Evolutionary conservation across 2,329 filamentous ascomycete genomes (phyloP).

Genomic region (Phialemonium atrogriseum): DNA sequence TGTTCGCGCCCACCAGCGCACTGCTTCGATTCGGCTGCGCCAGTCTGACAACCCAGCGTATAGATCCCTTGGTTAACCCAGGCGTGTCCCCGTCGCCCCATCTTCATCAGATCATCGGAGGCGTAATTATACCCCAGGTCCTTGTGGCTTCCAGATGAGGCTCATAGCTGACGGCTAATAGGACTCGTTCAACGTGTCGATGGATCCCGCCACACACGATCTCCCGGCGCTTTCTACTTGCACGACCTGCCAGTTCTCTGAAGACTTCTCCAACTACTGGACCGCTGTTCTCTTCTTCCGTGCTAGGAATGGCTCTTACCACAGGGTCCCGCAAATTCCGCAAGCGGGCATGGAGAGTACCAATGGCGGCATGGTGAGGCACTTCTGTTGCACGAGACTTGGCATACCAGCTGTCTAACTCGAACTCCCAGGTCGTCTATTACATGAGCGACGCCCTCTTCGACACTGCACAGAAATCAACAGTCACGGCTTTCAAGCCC

Average conservation of each 20-base stretch:
- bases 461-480: slow-evolving; percentile 25
- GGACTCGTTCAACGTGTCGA: slow-evolving; percentile 37
- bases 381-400: not conserved
- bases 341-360: slow-evolving; percentile 29
- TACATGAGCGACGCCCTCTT: slow-evolving; percentile 34
- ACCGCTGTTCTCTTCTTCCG: slow-evolving; percentile 29
- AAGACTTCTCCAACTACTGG: slow-evolving; percentile 28
- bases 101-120: slow-evolving; percentile 52
- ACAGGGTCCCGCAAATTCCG: slow-evolving; percentile 28
- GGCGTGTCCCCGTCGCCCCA: slow-evolving; percentile 44
- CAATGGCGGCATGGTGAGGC: slow-evolving; percentile 31
- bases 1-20: slow-evolving; percentile 17
- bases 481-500: slow-evolving; percentile 35
- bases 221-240: slow-evolving; percentile 30
- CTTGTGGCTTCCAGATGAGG: not conserved
- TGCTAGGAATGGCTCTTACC: slow-evolving; percentile 30
- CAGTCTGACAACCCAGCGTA: slow-evolving; percentile 38
- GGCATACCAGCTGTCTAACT: slow-evolving; percentile 5
- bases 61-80: slow-evolving; percentile 31
- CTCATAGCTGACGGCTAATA: slow-evolving; percentile 6
- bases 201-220: slow-evolving; percentile 25
- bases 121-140: slow-evolving; percentile 18
- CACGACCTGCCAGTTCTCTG: slow-evolving; percentile 28
- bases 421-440: slow-evolving; percentile 27
- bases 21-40: slow-evolving; percentile 37